A percentile compares a stretch with the other conserved stretches of the same genome.
Evolutionary conservation across 331 rosid genomes (phyloP).

Genomic region (Acacia concinna): DNA sequence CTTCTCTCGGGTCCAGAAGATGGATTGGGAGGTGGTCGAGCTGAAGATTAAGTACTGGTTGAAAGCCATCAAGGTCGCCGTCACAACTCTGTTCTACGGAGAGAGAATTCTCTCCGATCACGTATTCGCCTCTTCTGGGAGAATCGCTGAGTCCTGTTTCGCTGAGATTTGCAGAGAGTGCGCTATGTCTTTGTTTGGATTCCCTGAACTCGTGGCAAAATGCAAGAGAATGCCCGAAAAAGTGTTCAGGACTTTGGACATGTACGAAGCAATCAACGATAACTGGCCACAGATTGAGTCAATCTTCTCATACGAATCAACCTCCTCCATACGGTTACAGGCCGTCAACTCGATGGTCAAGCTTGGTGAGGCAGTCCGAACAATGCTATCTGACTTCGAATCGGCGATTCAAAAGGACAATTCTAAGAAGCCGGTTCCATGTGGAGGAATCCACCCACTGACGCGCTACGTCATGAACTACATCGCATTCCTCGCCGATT

Average conservation of each 20-base stretch:
- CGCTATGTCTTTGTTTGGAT: conserved; percentile 47
- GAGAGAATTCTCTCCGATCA: conserved; percentile 70
- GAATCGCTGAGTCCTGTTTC: conserved; percentile 62
- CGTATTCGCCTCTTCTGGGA: conserved; percentile 51
- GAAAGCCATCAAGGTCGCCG: conserved; percentile 53
- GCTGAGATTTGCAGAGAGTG: conserved; percentile 55
- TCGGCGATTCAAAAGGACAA: conserved; percentile 76
- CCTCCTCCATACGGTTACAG: conserved; percentile 43
- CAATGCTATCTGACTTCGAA: conserved; percentile 64
- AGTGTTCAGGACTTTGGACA: conserved; percentile 64
- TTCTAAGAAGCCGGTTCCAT: conserved; percentile 56
- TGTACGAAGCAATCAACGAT: conserved; percentile 68
- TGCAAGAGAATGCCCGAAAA: conserved; percentile 79
- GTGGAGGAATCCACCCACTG: conserved; percentile 80
- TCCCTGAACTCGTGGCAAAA: conserved; percentile 69
- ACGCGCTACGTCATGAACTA: conserved; percentile 96
- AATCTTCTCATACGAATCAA: conserved; percentile 61
- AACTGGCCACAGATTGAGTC: conserved; percentile 59
- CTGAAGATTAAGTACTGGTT: conserved; percentile 65
- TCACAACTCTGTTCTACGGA: conserved; percentile 57
- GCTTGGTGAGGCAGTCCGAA: conserved; percentile 62
- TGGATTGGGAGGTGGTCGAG: conserved; percentile 74
- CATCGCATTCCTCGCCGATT: conserved; percentile 62
- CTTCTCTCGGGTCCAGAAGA: conserved; percentile 64
- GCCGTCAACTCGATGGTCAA: conserved; percentile 43